A percentile compares a stretch with the other conserved stretches of the same genome.
Conservation (phyloP, 257 asterid genomes). For the Oldenlandia corymbosa region DNA sequence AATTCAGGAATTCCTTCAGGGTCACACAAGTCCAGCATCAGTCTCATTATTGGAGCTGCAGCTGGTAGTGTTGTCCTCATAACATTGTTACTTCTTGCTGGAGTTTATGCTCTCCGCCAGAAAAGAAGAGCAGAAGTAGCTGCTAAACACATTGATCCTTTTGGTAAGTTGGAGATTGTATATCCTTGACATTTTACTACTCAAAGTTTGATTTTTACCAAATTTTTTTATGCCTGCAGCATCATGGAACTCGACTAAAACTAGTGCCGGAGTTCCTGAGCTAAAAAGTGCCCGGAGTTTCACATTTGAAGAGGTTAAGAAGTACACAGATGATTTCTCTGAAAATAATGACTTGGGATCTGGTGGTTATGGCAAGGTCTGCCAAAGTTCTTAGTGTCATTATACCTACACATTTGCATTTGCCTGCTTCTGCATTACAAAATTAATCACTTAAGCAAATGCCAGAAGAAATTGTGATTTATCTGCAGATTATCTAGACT, state of each 20-base stretch:
- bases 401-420: not conserved
- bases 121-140: constrained; percentile 67
- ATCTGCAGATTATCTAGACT: too few species aligned
- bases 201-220: constrained; percentile 11
- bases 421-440: not conserved
- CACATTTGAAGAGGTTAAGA: constrained; percentile 74
- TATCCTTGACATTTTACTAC: not conserved
- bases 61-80: constrained; percentile 55
- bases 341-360: constrained; percentile 52
- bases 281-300: constrained; percentile 62
- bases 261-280: constrained; percentile 80
- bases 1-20: constrained; percentile 28
- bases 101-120: constrained; percentile 68
- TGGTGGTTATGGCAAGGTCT: constrained; percentile 96
- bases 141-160: constrained; percentile 62
- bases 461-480: too few species aligned
- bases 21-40: constrained; percentile 29
- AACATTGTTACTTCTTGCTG: constrained; percentile 49
- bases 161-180: constrained; percentile 41
- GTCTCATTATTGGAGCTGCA: constrained; percentile 61
- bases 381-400: constrained; percentile 10
- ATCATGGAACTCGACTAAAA: constrained; percentile 55
- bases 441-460: too few species aligned
- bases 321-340: constrained; percentile 66
- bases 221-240: constrained; percentile 40